Conservation (phyloP, 2,329 filamentous ascomycete species). For the Ceratocystis albifundus region DNA sequence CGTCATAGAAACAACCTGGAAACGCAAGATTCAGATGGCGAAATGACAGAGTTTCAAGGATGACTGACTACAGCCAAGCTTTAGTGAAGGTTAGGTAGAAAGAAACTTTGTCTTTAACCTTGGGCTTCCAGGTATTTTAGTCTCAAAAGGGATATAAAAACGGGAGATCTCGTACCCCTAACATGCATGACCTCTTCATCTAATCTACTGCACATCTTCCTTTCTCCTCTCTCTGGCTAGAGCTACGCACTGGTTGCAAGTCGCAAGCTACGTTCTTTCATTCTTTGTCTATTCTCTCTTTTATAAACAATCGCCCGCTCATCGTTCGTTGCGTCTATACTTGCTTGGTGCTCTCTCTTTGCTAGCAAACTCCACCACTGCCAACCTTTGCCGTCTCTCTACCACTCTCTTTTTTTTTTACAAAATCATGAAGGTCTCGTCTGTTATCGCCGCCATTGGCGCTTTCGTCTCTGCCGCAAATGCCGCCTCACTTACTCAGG, state of each 20-base stretch:
- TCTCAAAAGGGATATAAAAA: neutral
- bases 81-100: neutral
- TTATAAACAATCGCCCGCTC: neutral
- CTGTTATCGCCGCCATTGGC: constrained; percentile 8
- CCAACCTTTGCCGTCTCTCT: too few species aligned
- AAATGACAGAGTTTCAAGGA: constrained; percentile 5
- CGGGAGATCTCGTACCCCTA: neutral
- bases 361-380: neutral
- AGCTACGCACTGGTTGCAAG: neutral
- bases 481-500: constrained; percentile 29
- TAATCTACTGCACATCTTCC: neutral
- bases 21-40: constrained; percentile 4
- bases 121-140: neutral
- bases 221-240: neutral
- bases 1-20: neutral
- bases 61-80: neutral
- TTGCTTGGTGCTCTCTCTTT: neutral
- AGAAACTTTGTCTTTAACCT: neutral
- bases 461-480: constrained; percentile 14
- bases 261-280: neutral
- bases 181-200: neutral
- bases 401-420: too few species aligned
- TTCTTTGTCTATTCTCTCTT: neutral
- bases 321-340: neutral
- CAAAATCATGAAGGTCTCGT: constrained; percentile 14